Evolutionary conservation across 257 asterid genomes (phyloP).

Genomic region (Penstemon newberryi): DNA sequence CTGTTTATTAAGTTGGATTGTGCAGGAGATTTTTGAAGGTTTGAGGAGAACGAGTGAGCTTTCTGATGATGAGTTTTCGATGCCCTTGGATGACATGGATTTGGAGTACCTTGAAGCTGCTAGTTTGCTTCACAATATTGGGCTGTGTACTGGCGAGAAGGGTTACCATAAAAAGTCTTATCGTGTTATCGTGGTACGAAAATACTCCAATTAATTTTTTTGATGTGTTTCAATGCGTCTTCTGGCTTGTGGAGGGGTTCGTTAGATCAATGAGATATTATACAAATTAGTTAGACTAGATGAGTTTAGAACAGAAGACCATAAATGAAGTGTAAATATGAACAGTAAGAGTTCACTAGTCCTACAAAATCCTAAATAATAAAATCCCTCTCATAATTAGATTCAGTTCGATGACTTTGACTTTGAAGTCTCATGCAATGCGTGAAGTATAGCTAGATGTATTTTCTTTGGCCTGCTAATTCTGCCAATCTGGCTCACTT

Average conservation of each 20-base stretch:
- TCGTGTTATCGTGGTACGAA: constrained; percentile 50
- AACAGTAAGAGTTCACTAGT: background rate
- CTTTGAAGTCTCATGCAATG: constrained; percentile 23
- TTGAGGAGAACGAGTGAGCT: constrained; percentile 43
- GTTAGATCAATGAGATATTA: background rate
- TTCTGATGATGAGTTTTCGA: constrained; percentile 28
- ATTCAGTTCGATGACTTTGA: constrained; percentile 22
- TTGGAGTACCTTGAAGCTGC: constrained; percentile 88
- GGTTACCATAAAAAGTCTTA: constrained; percentile 75
- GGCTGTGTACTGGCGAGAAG: constrained; percentile 67
- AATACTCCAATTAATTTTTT: constrained; percentile 1
- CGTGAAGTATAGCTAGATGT: constrained; percentile 10
- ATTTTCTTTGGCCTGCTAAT: constrained; percentile 12
- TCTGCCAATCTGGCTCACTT: constrained; percentile 25
- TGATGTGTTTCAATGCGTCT: constrained; percentile 17
- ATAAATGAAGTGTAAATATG: background rate
- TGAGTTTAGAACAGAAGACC: background rate
- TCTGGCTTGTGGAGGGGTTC: constrained; percentile 12
- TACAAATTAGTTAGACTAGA: background rate
- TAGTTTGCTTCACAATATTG: constrained; percentile 78
- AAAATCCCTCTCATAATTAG: background rate
- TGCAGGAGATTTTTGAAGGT: constrained; percentile 71
- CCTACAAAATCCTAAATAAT: background rate
- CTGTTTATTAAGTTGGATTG: constrained; percentile 29
- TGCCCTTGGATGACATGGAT: constrained; percentile 50